Evolutionary conservation across 169 alveolate genomes (phyloP), one percentile per base, ranked within the genome.

Genomic region (Cryptosporidium canis): DNA sequence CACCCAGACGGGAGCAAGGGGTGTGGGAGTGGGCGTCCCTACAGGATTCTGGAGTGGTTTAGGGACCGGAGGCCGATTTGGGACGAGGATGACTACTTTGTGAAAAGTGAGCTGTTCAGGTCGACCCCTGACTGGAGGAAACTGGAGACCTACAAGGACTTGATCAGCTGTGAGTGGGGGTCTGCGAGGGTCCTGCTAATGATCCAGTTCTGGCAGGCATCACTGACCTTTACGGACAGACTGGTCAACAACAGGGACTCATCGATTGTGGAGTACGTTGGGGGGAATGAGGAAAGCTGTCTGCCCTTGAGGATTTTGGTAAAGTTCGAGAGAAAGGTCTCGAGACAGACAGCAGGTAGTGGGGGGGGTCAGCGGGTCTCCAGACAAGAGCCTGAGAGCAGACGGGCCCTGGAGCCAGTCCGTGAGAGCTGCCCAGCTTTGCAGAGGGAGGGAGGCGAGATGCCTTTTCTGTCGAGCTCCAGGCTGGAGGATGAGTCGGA

Each of bases 101-200:
- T 55, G 5, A 55, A 35, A 33, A 77, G 63, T 58, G 65, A 37
- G 11, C 35, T 77, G 14, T 77, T 77, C 44, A 77, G 51, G 37
- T 58, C 87, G 24, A 77, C 87, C 11, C 87, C 87, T 12, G 87
- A 77, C 66, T 77, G 70, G 87, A 77, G 45, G 44, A 61, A 24
- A 27, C 47, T 77, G 16, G 43, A 55, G 16, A 35, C 31, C 14
- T 77, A 77, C 29, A 45, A 37, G 4, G 55, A 55, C 44, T n/a
- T 27, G 6, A 43, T 77, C 5, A 37, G 77, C 58, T 77, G 87
- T 37, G 72, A 39, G 16, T 77, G 87, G 87, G 87, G 87, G 45
- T 55, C 87, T 56, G 87, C 87, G 16, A 58, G 24, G 37, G 87
- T 77, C 11, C 33, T 77, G 18, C n/a, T 77, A 39, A 12, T 77